A percentile compares a stretch with the other conserved stretches of the same genome.
phyloP scores from a whole-genome alignment of 2,329 filamentous ascomycete genomes.

The Apiospora arundinis region DNA sequence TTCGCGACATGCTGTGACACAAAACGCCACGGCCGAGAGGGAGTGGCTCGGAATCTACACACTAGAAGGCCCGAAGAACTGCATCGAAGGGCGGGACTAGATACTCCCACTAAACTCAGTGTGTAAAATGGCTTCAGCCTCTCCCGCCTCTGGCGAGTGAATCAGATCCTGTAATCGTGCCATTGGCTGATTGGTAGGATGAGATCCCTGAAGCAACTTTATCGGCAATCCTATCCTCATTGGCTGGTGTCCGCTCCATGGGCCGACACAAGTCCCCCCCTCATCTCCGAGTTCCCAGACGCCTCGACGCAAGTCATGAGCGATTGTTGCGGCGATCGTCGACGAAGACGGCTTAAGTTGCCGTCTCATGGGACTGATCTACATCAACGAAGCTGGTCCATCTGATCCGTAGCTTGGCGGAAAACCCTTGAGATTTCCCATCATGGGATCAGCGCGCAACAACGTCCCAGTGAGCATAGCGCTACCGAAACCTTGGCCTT shows the following conservation, averaged over 20 bases:
- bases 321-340: background rate
- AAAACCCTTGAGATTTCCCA: slow-evolving; percentile 6
- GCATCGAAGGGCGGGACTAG: background rate
- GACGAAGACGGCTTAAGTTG: background rate
- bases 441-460: slow-evolving; percentile 10
- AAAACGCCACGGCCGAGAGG: slow-evolving; percentile 5
- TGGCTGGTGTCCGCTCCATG: slow-evolving; percentile 5
- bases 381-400: slow-evolving; percentile 5
- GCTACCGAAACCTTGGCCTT: background rate
- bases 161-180: background rate
- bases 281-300: slow-evolving; percentile 4
- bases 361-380: slow-evolving; percentile 15
- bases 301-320: slow-evolving; percentile 14
- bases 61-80: slow-evolving; percentile 19
- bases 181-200: slow-evolving; percentile 2
- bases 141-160: slow-evolving; percentile 9
- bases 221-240: background rate
- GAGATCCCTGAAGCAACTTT: background rate
- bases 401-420: background rate
- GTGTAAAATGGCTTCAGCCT: slow-evolving; percentile 12
- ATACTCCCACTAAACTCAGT: slow-evolving; percentile 4
- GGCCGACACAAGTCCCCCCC: background rate
- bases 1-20: background rate
- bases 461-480: background rate
- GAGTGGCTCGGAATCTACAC: background rate